Base-by-base conservation (phyloP, 495 filamentous ascomycete species). In the Talaromyces wortmannii region DNA sequence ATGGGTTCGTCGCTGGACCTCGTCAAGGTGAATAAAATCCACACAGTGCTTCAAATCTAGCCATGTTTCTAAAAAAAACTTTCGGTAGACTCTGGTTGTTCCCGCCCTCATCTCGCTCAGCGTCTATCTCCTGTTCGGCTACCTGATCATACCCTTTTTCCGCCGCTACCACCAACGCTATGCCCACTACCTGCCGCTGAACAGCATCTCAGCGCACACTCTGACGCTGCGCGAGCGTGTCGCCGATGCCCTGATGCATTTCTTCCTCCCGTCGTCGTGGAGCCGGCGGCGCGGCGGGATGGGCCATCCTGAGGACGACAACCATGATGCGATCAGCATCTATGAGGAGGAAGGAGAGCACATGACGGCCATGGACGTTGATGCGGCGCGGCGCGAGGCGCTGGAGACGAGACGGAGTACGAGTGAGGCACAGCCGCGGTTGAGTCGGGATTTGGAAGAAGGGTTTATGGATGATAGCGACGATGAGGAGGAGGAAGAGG, bases 391-490 rank as follows among this genome's bases (percentile, higher is more conserved):
- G 46, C 60, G 81, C 50, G 77, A 79, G 52, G 80, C 74, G 46
- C 53, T 79, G 61, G 69, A 79, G 57, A 56, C 69, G 68, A 56
- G 77, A 69, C 62, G 76, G 63, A 55, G 75, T 67, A 60, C 57
- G 30, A 46, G 67, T 60, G 75, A 75, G 31, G 57, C 67, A 17
- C 73, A 80, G 52, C 72, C 82, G 56, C 78, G 91, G 58, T 63
- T 95, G 49, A 91, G 89, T 73, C 78, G 90, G 65, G 91, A 96
- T 36, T 65, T 95, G 53, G 90, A 94, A 67, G 82, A 89, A 56
- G 90, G 88, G 1, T 95, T 95, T 64, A 84, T 82, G 74, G 87
- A 91, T 71, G 87, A 90, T 63, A 91, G 89, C 65, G 85, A 88
- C 55, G 87, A 90, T n/a, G 78, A 80, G 23, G 67, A 57, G 48